phyloP scores from a whole-genome alignment of 805 yeast species.

The Wickerhamiella domercqiae region DNA sequence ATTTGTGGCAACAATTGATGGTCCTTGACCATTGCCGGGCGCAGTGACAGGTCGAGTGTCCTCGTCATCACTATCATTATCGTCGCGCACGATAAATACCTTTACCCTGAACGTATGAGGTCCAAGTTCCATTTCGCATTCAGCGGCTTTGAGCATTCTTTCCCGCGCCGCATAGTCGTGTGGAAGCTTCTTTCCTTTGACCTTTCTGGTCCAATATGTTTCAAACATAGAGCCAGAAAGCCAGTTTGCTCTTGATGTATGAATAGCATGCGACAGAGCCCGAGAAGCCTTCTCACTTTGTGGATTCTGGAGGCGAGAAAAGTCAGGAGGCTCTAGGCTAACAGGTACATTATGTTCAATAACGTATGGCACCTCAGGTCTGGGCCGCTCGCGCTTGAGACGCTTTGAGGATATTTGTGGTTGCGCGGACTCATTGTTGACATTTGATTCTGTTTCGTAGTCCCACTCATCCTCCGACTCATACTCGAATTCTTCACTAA shows the following conservation, averaged over 20 bases:
- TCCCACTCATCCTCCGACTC: not conserved
- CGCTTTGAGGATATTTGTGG: slow-evolving; percentile 16
- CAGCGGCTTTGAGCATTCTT: slow-evolving; percentile 77
- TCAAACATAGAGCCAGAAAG: slow-evolving; percentile 53
- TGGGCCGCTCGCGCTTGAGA: slow-evolving; percentile 16
- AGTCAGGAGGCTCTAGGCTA: slow-evolving; percentile 48
- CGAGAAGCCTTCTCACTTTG: slow-evolving; percentile 50
- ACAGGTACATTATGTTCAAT: slow-evolving; percentile 33
- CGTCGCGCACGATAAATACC: slow-evolving; percentile 67
- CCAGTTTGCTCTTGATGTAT: slow-evolving; percentile 60
- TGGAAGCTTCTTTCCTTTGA: slow-evolving; percentile 36
- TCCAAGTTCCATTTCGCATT: slow-evolving; percentile 55
- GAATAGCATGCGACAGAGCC: slow-evolving; percentile 37
- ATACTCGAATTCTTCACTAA: too few species aligned
- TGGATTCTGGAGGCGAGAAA: slow-evolving; percentile 46
- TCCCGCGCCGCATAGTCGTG: slow-evolving; percentile 47
- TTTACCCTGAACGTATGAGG: slow-evolving; percentile 71
- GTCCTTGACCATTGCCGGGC: too few species aligned
- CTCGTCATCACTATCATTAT: slow-evolving; percentile 28
- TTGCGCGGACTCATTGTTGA: not conserved
- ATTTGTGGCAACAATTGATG: too few species aligned
- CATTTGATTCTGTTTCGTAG: not conserved
- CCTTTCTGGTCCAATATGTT: slow-evolving; percentile 65
- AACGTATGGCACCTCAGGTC: slow-evolving; percentile 19
- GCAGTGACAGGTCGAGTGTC: too few species aligned